Evolutionary conservation across 1,284 basidiomycete genomes (phyloP), one percentile per base, ranked within the genome.

Genomic region (Puccinia brachypodii): DNA sequence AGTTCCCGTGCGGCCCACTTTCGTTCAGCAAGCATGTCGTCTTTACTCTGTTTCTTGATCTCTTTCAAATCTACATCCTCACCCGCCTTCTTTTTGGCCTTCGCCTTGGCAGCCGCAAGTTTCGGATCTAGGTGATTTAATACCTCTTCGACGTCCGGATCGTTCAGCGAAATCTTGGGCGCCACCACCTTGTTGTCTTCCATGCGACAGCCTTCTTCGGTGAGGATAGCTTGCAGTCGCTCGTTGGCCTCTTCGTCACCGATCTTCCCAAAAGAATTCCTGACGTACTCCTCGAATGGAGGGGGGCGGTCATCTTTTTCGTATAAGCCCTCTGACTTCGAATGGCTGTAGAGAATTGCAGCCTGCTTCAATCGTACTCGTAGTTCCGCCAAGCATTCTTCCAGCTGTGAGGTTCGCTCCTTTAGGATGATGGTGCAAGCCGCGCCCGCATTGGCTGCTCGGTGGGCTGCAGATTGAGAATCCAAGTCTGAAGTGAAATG

Each of bases 401-500:
- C 47, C 85, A 86, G 83, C 93, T 93, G 83, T 92, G 91, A 84
- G 90, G 82, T 84, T 83, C 82, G 85, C 85, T 82, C 80, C 53
- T 82, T 64, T 2, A 82, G 53, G 28, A 82, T 82, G n/a, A 82
- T 47, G 22, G 80, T 82, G 56, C 80, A 82, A 58, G 80, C 80
- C 25, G 80, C 80, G 16, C 80, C 80, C 1, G 80, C 80, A 53
- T 82, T 76, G 0, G 73, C 73, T 50, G 80, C 80, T 28, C 36
- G 47, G n/a, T 82, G 80, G 38, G 80, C 82, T 83, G 90, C 66
- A 22, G 83, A 84, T 42, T 66, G 44, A 76, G 90, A 88, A 28
- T 90, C 90, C 28, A 91, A 90, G 81, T 96, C 93, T 56, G 96
- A 90, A 85, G 94, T 93, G 87, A 96, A 96, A 86, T 96, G 95